A percentile compares a stretch with the other conserved stretches of the same genome.
Conservation (phyloP, 2,329 filamentous ascomycete genomes). For the Bipolaris zeicola region DNA sequence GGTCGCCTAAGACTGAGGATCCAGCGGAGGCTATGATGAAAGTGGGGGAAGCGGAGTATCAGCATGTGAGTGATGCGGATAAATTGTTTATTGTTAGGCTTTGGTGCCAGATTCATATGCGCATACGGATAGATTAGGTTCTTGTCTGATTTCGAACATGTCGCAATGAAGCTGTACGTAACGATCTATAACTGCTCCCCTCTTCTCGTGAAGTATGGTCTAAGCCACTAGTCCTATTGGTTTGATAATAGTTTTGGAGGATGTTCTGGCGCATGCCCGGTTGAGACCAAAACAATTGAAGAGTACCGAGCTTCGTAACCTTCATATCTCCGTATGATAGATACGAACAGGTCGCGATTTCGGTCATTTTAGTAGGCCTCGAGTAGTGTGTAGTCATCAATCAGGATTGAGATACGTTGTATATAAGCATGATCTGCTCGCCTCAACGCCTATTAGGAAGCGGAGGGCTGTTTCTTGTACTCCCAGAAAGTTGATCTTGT, state of each 20-base stretch:
- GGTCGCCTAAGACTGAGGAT: constrained; percentile 17
- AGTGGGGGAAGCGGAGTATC: constrained; percentile 26
- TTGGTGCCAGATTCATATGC: constrained; percentile 34
- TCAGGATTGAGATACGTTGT: background rate
- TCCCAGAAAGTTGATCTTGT: constrained; percentile 2
- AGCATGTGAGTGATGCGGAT: constrained; percentile 22
- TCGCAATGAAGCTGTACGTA: background rate
- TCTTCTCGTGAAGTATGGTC: background rate
- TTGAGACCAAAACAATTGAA: background rate
- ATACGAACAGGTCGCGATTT: background rate
- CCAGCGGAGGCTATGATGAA: constrained; percentile 16
- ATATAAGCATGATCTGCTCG: background rate
- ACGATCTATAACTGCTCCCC: background rate
- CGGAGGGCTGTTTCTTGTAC: background rate
- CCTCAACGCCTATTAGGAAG: background rate
- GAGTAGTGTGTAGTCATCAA: background rate
- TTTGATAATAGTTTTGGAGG: background rate
- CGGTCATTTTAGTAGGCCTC: background rate
- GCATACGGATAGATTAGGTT: constrained; percentile 6
- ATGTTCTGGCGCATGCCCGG: background rate
- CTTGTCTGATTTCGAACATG: background rate
- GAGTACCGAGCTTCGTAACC: background rate
- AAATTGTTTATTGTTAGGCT: constrained; percentile 27
- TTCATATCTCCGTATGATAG: background rate
- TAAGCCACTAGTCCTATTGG: background rate